Evolutionary conservation across 2,329 filamentous ascomycete genomes (phyloP), one percentile per base, ranked within the genome.

Genomic region (Chaetomium sp.): DNA sequence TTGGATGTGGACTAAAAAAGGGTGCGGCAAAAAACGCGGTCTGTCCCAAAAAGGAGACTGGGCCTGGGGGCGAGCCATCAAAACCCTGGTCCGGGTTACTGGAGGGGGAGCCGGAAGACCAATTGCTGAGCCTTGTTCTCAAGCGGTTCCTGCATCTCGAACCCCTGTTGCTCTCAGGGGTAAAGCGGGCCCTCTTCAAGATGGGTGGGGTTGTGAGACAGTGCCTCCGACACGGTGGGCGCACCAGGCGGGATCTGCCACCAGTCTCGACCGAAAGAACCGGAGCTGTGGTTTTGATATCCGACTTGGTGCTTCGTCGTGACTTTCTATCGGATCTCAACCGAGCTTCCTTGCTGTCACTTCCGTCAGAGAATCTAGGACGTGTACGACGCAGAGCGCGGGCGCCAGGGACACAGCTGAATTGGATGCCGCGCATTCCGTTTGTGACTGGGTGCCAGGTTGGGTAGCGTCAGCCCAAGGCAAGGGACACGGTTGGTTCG

Each of bases 141-240:
- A 49, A 54, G 38, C 27, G 42, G 54, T 62, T 65, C 63, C 66
- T 64, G 65, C 21, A 42, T 42, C 33, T 21, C 12, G 21, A 27
- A 54, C 62, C 61, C 21, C 61, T 54, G 47, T 27, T 47, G 55
- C 63, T 35, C 49, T 71, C 70, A 72, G 70, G 70, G 70, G 70
- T 70, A 72, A 72, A 69, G 68, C 57, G 70, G 70, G 55, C 12
- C 61, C n/a, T 29, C 3, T 45, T 5, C 19, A 23, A 19, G 16
- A 12, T 27, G 25, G 27, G 35, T 55, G 49, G 56, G 56, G 50
- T 49, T 10, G 50, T 51, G 57, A 23, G 33, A 65, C 63, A 61
- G 62, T 64, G 57, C 25, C 8, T 25, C 42, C 61, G 35, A 31
- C 62, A 64, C 57, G 29, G 62, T 64, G 29, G 25, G 31, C n/a